Evolutionary conservation across 495 filamentous ascomycete species (phyloP).

Genomic region (Daldinia caldariorum): DNA sequence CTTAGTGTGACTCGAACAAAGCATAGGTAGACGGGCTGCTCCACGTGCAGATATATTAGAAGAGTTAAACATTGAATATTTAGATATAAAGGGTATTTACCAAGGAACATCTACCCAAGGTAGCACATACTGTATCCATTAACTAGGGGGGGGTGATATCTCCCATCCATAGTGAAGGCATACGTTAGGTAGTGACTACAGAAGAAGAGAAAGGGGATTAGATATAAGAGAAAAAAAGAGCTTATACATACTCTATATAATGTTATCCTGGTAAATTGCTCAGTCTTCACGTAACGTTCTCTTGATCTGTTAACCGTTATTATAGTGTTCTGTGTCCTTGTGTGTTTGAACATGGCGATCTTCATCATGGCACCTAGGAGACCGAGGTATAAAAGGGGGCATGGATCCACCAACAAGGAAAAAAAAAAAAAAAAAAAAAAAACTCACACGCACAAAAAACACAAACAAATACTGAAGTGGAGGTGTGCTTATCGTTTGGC

Average conservation of each 20-base stretch:
- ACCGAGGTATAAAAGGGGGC: neutral
- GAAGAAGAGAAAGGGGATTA: too few species aligned
- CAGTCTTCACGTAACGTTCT: neutral
- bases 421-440: neutral
- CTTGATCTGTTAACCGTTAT: too few species aligned
- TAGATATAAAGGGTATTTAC: too few species aligned
- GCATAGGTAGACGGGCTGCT: too few species aligned
- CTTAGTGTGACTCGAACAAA: too few species aligned
- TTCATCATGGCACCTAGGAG: neutral
- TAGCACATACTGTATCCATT: too few species aligned
- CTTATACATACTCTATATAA: neutral
- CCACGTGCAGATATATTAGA: too few species aligned
- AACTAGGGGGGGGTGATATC: too few species aligned
- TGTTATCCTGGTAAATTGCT: neutral
- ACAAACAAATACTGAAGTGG: neutral
- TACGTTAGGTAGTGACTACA: too few species aligned
- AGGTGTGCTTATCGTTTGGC: neutral
- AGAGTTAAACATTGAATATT: too few species aligned
- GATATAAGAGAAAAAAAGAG: neutral
- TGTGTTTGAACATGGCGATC: neutral
- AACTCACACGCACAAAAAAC: neutral
- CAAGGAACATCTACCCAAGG: too few species aligned
- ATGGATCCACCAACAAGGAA: neutral
- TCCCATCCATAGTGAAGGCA: too few species aligned
- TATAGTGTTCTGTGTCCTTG: neutral